A percentile compares a stretch with the other conserved stretches of the same genome.
Conservation (phyloP, 1,139 yeast genomes). For the Blastobotrys aristatus region DNA sequence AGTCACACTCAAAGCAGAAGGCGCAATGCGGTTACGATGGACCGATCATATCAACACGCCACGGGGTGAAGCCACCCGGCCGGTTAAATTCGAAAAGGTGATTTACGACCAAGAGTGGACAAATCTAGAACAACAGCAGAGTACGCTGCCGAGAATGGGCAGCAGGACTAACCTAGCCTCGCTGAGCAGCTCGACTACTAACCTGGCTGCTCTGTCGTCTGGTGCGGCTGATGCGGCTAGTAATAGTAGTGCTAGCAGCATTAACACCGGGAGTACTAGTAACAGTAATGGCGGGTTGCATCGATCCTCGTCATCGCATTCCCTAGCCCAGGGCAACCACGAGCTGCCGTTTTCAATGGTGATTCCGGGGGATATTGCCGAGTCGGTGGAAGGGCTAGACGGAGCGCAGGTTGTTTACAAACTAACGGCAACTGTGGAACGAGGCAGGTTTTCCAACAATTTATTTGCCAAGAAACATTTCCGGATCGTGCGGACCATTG, state of each 20-base stretch:
- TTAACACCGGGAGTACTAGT: background rate
- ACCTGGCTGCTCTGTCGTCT: conserved; percentile 11
- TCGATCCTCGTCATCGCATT: conserved; percentile 11
- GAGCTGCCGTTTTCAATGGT: conserved; percentile 86
- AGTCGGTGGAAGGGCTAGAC: conserved; percentile 86
- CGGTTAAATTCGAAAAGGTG: conserved; percentile 55
- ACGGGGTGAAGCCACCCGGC: conserved; percentile 45
- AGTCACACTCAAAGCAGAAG: conserved; percentile 57
- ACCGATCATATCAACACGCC: conserved; percentile 37
- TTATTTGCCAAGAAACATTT: conserved; percentile 66
- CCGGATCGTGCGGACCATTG: conserved; percentile 80
- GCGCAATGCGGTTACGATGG: conserved; percentile 54
- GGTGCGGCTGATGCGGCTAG: background rate
- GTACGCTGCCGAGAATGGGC: conserved; percentile 13
- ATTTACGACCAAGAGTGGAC: conserved; percentile 79
- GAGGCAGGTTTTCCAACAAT: conserved; percentile 69
- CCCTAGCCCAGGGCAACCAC: conserved; percentile 58
- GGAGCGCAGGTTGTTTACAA: conserved; percentile 78
- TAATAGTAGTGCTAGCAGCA: background rate
- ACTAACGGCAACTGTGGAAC: conserved; percentile 73
- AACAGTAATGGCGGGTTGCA: background rate
- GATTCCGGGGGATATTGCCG: conserved; percentile 80
- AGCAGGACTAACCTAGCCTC: conserved; percentile 3
- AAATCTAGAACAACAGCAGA: conserved; percentile 44
- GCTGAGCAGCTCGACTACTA: conserved; percentile 11